Evolutionary conservation across 495 filamentous ascomycete species (phyloP), one percentile per base, ranked within the genome.

Genomic region (Penicillium crystallinum): DNA sequence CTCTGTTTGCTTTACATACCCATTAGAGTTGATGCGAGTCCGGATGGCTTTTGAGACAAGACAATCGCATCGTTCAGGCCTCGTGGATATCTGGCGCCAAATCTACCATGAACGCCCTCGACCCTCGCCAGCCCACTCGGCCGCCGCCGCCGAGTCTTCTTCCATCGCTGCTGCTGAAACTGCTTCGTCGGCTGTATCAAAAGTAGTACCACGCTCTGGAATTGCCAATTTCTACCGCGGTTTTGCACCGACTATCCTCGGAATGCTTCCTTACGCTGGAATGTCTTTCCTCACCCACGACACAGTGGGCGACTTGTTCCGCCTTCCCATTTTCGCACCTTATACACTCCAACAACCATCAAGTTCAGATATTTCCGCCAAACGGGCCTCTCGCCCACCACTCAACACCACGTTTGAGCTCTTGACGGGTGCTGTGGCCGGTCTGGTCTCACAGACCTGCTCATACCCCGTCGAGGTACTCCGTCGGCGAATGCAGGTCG

Each of bases 271-370:
- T 3, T 98, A 98, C 59, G 93, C 95, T 12, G 93, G 93, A 43
- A 83, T 95, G 61, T 97, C 91, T n/a, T 98, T 98, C 76, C 81
- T 97, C 29, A 95, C 90, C 0, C 93, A 98, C 67, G 93, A 98
- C 63, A 87, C 87, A 4, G 79, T 81, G 1, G 84, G 89, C 21
- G 93, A 98, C 66, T 63, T 88, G 30, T 78, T 98, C 36, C 88
- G 93, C 1, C 71, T 73, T 30, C 84, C 84, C 0, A 41, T 59
- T 1, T 47, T 95, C 0, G 80, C 87, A 0, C 63, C 74, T 44
- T 88, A 89, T 68, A 95, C 91, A 12, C 33, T 48, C 0, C 27
- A 23, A n/a, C 14, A 14, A 89, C 76, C 0, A 69, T 79, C 78
- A 0, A 59, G 63, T 14, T 75, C 75, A 14, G n/a, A 66, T 70